These are phyloP conservation scores for Tetrapyrgos nigripes DNA, from an alignment of 1,284 basidiomycete species.

Conservation along the genomic window DNA sequence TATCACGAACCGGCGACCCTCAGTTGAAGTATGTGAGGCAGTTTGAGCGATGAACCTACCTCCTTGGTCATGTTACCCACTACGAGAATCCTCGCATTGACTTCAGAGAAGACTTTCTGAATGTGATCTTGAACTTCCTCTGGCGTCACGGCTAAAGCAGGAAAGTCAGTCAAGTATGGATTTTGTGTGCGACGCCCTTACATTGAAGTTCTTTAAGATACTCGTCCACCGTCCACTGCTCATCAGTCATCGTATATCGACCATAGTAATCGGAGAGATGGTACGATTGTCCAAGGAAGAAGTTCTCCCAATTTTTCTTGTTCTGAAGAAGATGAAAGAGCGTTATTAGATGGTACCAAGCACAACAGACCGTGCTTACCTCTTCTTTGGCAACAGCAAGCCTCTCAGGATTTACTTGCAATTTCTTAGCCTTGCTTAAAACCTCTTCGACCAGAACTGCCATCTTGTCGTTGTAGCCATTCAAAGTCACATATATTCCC, in stretches of 20 bases:
- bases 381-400: constrained; percentile 89
- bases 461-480: constrained; percentile 97
- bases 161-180: constrained; percentile 4
- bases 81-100: constrained; percentile 81
- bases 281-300: constrained; percentile 87
- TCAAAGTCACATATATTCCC: constrained; percentile 74
- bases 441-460: constrained; percentile 80
- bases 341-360: not conserved
- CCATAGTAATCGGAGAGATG: constrained; percentile 83
- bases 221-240: constrained; percentile 84
- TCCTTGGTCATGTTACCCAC: constrained; percentile 88
- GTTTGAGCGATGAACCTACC: too few species aligned
- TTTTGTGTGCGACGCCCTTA: constrained; percentile 45
- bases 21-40: not conserved
- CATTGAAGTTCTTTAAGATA: constrained; percentile 81
- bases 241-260: constrained; percentile 73
- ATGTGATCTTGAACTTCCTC: constrained; percentile 80
- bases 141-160: constrained; percentile 43
- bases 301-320: constrained; percentile 84
- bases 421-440: constrained; percentile 72
- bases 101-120: constrained; percentile 65
- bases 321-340: constrained; percentile 49
- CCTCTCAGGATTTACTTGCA: constrained; percentile 76
- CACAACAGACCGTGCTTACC: constrained; percentile 45
- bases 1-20: constrained; percentile 36